Evolutionary conservation across 805 yeast genomes (phyloP), one percentile per base, ranked within the genome.

Genomic region (Tetrapisispora taiwanensis): DNA sequence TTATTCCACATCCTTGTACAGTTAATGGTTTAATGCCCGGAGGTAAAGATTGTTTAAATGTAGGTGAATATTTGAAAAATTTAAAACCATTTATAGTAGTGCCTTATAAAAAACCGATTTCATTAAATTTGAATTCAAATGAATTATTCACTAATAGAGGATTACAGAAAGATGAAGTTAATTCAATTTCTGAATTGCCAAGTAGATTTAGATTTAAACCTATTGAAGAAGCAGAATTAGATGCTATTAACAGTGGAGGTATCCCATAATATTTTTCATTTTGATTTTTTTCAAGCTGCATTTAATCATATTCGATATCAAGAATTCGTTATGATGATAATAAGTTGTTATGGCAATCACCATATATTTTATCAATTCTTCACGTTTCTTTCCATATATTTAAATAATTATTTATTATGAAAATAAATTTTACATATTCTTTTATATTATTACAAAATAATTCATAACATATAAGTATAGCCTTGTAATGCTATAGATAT

Each of bases 221-320:
- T 0, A 71, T 85, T 22, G 80, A 76, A 35, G 84, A 76, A 17
- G 44, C 53, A 14, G 98, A 90, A 65, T 78, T 83, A 24, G 95
- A 84, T 10, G 74, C 77, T 51, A 77, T 90, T 53, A 75, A 79
- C 53, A 72, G 75, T 43, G 98, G 97, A 45, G 97, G 96, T 53
- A 95, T 36, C 10, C 30, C 18, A 3, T 36, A 15, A 22, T 28
- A 14, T 24, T 17, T 14, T 22, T 6, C 5, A 17, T 20, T 20
- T 35, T 35, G 12, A 12, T 33, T 17, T 13, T n/a, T n/a, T n/a
- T n/a, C n/a, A n/a, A n/a, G n/a, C n/a, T n/a, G n/a, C n/a, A n/a
- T n/a, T n/a, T n/a, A n/a, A n/a, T n/a, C n/a, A n/a, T n/a, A n/a
- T n/a, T n/a, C n/a, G n/a, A n/a, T n/a, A n/a, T n/a, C n/a, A n/a